Evolutionary conservation across 2,329 filamentous ascomycete species (phyloP).

Genomic region (Erysiphe pulchra): DNA sequence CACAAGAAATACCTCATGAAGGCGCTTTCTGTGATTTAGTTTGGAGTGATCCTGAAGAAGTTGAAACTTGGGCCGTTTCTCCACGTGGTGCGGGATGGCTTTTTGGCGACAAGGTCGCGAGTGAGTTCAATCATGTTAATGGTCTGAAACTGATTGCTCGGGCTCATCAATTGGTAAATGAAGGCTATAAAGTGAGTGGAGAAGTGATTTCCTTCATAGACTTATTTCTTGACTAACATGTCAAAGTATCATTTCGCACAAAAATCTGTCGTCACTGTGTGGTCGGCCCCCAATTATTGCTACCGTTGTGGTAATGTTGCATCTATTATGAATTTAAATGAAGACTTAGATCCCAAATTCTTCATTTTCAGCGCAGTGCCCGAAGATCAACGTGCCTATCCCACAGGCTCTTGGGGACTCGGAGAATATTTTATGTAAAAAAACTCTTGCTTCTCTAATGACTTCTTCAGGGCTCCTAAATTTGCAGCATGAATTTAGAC

Average conservation of each 20-base stretch:
- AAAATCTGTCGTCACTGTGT: constrained; percentile 70
- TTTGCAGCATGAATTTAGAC: neutral
- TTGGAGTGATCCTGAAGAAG: constrained; percentile 50
- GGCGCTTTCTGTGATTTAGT: constrained; percentile 55
- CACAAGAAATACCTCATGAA: constrained; percentile 54
- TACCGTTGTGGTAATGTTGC: constrained; percentile 29
- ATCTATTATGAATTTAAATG: constrained; percentile 70
- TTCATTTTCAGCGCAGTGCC: constrained; percentile 81
- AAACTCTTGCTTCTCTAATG: neutral
- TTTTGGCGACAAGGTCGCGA: constrained; percentile 37
- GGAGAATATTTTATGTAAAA: constrained; percentile 39
- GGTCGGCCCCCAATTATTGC: constrained; percentile 24
- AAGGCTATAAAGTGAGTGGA: constrained; percentile 38
- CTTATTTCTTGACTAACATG: constrained; percentile 9
- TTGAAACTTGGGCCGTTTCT: constrained; percentile 44
- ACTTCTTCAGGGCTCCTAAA: neutral
- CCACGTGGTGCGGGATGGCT: constrained; percentile 35
- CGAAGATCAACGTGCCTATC: constrained; percentile 58
- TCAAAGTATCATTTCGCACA: constrained; percentile 70
- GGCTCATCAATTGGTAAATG: constrained; percentile 51
- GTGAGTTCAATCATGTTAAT: constrained; percentile 57
- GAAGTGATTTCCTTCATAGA: neutral
- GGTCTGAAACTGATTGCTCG: constrained; percentile 44
- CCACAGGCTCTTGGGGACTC: constrained; percentile 39
- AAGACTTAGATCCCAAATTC: constrained; percentile 71